Evolutionary conservation across 768 basidiomycete species (phyloP).

Genomic region (Trametes meyenii): DNA sequence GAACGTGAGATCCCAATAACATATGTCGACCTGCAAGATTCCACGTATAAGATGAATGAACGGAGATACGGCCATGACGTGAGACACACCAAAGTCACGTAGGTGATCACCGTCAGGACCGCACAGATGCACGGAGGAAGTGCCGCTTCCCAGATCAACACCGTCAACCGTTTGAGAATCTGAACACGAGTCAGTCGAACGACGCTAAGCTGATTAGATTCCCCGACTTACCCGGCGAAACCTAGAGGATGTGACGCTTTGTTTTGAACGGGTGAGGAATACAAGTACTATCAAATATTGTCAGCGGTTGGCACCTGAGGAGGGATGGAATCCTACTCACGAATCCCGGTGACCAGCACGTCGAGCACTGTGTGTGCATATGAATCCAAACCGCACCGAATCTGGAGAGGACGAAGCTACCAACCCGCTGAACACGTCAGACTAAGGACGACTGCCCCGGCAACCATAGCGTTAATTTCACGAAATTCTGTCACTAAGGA

Average conservation of each 20-base stretch:
- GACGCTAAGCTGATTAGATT: background rate
- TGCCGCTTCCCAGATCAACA: constrained; percentile 34
- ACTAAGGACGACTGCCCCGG: constrained; percentile 23
- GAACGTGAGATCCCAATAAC: constrained; percentile 33
- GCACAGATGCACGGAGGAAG: constrained; percentile 33
- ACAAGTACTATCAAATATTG: constrained; percentile 14
- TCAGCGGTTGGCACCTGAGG: background rate
- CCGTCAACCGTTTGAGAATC: constrained; percentile 26
- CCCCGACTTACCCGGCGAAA: constrained; percentile 20
- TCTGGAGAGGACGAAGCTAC: background rate
- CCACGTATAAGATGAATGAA: background rate
- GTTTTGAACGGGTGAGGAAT: constrained; percentile 25
- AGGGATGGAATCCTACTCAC: constrained; percentile 3
- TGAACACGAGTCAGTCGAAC: background rate
- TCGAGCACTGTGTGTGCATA: constrained; percentile 21
- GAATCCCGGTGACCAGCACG: constrained; percentile 24
- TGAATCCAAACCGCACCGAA: background rate
- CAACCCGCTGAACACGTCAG: constrained; percentile 23
- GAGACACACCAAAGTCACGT: constrained; percentile 23
- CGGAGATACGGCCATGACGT: background rate
- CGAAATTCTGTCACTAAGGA: background rate
- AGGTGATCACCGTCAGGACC: constrained; percentile 27
- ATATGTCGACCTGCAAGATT: constrained; percentile 18
- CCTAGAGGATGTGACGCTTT: constrained; percentile 25
- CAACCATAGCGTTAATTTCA: background rate